Percentiles rank a stretch among this genome's conserved stretches.
Conservation (phyloP, 148 eudicot genomes). For the Nyssa sinensis region DNA sequence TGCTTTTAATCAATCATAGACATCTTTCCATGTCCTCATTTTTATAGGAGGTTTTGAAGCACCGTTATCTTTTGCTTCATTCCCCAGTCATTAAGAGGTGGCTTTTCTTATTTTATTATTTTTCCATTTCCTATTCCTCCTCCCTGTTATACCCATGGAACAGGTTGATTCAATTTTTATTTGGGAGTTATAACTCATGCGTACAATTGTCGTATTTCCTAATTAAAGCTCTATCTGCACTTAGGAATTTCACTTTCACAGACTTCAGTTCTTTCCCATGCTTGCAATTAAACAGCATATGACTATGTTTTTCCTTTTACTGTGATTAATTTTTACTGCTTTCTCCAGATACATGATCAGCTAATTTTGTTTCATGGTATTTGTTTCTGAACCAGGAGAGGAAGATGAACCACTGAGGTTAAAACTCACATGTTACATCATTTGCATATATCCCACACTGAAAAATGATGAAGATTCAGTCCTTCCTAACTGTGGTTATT, state of each 20-base stretch:
- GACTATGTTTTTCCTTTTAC: not conserved
- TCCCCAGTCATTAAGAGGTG: not conserved
- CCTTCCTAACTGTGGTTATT: conserved; percentile 18
- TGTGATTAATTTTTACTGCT: not conserved
- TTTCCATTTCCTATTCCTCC: not conserved
- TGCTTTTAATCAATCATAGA: not conserved
- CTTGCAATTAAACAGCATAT: not conserved
- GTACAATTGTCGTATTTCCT: not conserved
- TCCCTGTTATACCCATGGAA: not conserved
- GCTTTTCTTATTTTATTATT: not conserved
- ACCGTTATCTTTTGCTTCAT: not conserved
- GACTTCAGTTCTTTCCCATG: too few relatives aligned
- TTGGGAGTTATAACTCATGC: not conserved
- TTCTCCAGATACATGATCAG: conserved; percentile 17
- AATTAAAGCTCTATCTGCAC: not conserved
- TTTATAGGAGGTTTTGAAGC: not conserved
- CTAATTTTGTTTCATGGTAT: not conserved
- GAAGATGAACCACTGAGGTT: conserved; percentile 1
- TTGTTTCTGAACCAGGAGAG: conserved; percentile 1
- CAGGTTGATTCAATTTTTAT: not conserved
- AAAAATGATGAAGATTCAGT: conserved; percentile 39
- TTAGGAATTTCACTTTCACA: too few relatives aligned
- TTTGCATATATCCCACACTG: conserved; percentile 10
- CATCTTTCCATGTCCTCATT: not conserved
- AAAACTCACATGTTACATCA: not conserved